Evolutionary conservation across 352 stramenopile species (phyloP).

Genomic region (Aphanomyces stellatus): DNA sequence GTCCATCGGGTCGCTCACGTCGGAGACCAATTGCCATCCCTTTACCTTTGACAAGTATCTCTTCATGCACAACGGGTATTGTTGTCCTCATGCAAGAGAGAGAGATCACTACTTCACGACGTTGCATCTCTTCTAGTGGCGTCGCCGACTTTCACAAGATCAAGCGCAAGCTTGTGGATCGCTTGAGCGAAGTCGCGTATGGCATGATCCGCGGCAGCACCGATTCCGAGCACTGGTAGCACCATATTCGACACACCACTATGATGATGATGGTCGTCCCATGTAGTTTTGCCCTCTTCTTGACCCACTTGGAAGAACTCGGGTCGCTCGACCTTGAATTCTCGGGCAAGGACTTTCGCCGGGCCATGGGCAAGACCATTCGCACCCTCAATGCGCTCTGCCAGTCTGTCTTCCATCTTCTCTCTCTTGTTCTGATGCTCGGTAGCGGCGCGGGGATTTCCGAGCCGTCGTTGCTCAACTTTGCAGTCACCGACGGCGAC

Average conservation of each 20-base stretch:
- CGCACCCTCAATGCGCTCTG: conserved; percentile 15
- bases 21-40: conserved; percentile 33
- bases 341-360: conserved; percentile 16
- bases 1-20: conserved; percentile 29
- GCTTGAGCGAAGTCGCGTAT: conserved; percentile 30
- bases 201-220: conserved; percentile 26
- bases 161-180: conserved; percentile 26
- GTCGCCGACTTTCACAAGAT: conserved; percentile 31
- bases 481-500: conserved; percentile 21
- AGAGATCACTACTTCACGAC: background rate
- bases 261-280: background rate
- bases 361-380: conserved; percentile 18
- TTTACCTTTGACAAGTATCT: conserved; percentile 42
- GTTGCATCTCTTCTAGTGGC: background rate
- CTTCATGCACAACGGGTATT: conserved; percentile 48
- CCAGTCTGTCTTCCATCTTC: background rate
- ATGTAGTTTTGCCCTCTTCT: conserved; percentile 34
- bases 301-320: conserved; percentile 28
- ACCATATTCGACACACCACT: background rate
- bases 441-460: conserved; percentile 10
- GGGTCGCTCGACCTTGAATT: conserved; percentile 15
- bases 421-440: background rate
- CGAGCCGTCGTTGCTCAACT: conserved; percentile 22
- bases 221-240: conserved; percentile 33
- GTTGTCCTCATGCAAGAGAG: background rate